Percentiles rank a stretch among this genome's conserved stretches.
These are phyloP conservation scores for Arabidopsis lyrata DNA, from an alignment of 441 rosid species.

Conservation along the genomic window DNA sequence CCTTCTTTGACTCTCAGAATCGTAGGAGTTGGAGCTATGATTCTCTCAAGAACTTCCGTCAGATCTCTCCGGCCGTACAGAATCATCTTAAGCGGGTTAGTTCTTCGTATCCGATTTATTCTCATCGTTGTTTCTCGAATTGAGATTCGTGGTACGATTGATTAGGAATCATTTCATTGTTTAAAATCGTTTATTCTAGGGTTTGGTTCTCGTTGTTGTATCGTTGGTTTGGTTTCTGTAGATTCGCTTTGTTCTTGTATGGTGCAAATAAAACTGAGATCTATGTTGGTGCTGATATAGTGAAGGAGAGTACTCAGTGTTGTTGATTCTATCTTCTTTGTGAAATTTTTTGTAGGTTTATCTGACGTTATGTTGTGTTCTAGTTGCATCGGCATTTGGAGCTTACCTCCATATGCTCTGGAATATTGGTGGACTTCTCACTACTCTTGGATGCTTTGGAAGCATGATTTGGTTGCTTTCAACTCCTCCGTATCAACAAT, in stretches of 20 bases:
- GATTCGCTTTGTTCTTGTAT: neutral
- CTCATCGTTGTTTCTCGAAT: neutral
- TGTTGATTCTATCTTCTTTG: neutral
- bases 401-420: conserved; percentile 72
- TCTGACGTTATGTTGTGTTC: conserved; percentile 70
- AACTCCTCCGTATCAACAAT: conserved; percentile 57
- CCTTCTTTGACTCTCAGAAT: conserved; percentile 40
- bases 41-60: conserved; percentile 58
- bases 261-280: neutral
- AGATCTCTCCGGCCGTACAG: conserved; percentile 62
- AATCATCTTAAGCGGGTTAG: conserved; percentile 54
- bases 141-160: neutral
- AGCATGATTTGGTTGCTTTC: conserved; percentile 61
- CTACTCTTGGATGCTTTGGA: conserved; percentile 63
- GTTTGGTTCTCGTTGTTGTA: neutral
- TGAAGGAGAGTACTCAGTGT: neutral
- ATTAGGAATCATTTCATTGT: neutral
- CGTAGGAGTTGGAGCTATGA: conserved; percentile 45
- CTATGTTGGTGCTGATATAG: neutral
- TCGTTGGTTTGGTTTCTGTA: neutral
- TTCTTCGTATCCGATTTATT: conserved; percentile 4
- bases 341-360: conserved; percentile 55
- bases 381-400: conserved; percentile 72
- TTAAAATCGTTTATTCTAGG: neutral
- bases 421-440: conserved; percentile 81